Evolutionary conservation across 352 stramenopile species (phyloP).

Genomic region (Pelagophyceae sp.): DNA sequence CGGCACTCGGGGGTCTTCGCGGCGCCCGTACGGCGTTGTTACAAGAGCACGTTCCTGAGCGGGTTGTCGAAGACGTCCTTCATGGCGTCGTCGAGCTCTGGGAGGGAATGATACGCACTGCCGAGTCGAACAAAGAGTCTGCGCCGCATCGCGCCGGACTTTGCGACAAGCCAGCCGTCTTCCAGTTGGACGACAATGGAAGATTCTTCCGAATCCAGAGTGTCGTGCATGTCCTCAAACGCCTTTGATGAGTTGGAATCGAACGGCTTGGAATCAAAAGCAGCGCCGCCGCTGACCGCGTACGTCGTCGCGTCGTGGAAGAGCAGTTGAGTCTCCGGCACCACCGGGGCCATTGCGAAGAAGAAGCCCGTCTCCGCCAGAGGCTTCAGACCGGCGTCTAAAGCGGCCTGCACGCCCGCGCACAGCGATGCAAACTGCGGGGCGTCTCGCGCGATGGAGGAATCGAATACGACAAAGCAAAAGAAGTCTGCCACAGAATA

Average conservation of each 20-base stretch:
- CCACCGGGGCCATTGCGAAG: neutral
- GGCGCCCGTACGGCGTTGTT: too few relatives aligned
- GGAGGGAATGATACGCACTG: neutral
- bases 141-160: neutral
- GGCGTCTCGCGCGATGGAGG: neutral
- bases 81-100: neutral
- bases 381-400: neutral
- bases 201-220: neutral
- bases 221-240: neutral
- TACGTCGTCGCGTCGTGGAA: neutral
- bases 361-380: neutral
- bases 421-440: neutral
- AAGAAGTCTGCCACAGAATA: neutral
- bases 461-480: neutral
- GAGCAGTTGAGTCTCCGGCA: neutral
- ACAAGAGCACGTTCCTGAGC: too few relatives aligned
- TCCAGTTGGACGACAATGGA: neutral
- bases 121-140: neutral
- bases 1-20: too few relatives aligned
- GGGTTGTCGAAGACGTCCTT: neutral
- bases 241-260: neutral
- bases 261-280: neutral
- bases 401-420: neutral
- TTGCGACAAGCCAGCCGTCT: neutral
- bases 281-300: too few relatives aligned